Evolutionary conservation across 2,329 filamentous ascomycete species (phyloP).

Genomic region (Sporothrix humicola): DNA sequence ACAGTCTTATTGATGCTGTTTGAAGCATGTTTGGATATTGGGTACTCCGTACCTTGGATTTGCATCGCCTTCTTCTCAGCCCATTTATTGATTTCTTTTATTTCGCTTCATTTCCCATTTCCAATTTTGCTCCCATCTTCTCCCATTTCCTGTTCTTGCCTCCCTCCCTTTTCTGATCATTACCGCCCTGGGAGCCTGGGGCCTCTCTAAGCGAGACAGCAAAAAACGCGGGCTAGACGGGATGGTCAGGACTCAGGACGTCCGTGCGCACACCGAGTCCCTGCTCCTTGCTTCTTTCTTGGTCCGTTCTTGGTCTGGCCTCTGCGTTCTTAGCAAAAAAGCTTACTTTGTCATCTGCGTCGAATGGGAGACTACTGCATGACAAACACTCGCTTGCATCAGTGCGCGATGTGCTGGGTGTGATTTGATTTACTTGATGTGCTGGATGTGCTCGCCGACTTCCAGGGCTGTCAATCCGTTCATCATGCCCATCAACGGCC

Average conservation of each 20-base stretch:
- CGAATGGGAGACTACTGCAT: too few relatives aligned
- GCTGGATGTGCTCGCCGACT: too few relatives aligned
- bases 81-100: not conserved
- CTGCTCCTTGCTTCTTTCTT: not conserved
- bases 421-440: not conserved
- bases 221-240: not conserved
- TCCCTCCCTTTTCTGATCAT: not conserved
- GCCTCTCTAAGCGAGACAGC: not conserved
- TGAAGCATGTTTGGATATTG: too few relatives aligned
- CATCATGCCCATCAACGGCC: not conserved
- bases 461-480: not conserved
- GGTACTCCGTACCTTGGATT: too few relatives aligned
- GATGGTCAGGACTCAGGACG: not conserved
- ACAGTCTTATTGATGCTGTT: too few relatives aligned
- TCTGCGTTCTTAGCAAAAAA: not conserved
- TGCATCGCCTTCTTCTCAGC: not conserved
- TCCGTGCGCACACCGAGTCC: slow-evolving; percentile 7
- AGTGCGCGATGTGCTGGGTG: not conserved
- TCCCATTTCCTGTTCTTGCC: too few relatives aligned
- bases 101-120: not conserved
- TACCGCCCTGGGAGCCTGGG: not conserved
- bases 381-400: not conserved
- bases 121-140: not conserved
- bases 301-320: not conserved
- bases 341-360: not conserved